phyloP scores from a whole-genome alignment of 768 basidiomycete species.

The Phlebiopsis gigantea region DNA sequence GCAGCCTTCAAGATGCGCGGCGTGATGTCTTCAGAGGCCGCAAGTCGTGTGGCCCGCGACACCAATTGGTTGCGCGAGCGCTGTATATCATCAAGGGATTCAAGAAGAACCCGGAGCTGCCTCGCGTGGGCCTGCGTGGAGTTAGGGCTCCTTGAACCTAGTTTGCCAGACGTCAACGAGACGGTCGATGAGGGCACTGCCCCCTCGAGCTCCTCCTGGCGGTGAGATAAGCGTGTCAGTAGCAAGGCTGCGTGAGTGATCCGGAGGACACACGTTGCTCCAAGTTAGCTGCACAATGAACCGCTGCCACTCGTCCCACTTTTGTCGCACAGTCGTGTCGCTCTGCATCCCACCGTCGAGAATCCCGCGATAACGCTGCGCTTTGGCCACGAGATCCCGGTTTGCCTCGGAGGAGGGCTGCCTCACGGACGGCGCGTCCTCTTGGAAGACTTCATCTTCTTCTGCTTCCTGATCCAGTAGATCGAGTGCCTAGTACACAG shows the following conservation, averaged over 20 bases:
- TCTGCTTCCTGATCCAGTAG: conserved; percentile 88
- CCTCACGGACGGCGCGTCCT: conserved; percentile 43
- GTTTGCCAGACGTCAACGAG: not conserved
- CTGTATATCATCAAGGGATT: conserved; percentile 72
- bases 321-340: conserved; percentile 69
- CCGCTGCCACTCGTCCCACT: conserved; percentile 88
- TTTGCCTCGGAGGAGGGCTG: conserved; percentile 79
- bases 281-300: conserved; percentile 65
- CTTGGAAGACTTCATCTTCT: conserved; percentile 70
- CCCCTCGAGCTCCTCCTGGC: conserved; percentile 58
- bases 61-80: conserved; percentile 58
- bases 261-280: conserved; percentile 43
- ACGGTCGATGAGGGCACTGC: conserved; percentile 58
- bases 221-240: not conserved
- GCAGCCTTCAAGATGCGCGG: conserved; percentile 63
- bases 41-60: conserved; percentile 54
- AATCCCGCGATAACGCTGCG: conserved; percentile 65
- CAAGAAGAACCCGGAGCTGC: conserved; percentile 66
- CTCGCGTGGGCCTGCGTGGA: conserved; percentile 58
- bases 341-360: conserved; percentile 68
- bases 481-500: conserved; percentile 65
- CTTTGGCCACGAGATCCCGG: conserved; percentile 61
- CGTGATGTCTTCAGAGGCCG: conserved; percentile 69
- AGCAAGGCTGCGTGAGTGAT: not conserved
- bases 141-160: conserved; percentile 3